A percentile compares a stretch with the other conserved stretches of the same genome.
Conservation (phyloP, 1,139 yeast species). For the Saccharomyces hybrid region DNA sequence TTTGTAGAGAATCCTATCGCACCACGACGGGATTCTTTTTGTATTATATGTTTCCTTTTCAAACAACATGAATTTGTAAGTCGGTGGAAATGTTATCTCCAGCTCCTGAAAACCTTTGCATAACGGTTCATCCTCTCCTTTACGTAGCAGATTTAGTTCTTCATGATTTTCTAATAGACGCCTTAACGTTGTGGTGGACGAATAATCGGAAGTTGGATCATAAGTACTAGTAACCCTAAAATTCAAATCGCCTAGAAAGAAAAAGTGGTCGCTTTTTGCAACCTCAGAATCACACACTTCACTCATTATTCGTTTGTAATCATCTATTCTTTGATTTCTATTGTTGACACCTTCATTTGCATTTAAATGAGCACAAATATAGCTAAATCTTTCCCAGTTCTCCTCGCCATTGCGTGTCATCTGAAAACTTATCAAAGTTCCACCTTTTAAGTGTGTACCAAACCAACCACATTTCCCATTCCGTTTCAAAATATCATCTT, state of each 20-base stretch:
- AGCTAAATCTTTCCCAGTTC: slow-evolving; percentile 41
- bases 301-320: slow-evolving; percentile 45
- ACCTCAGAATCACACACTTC: slow-evolving; percentile 42
- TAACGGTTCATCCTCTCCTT: slow-evolving; percentile 39
- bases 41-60: slow-evolving; percentile 35
- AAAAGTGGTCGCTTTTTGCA: slow-evolving; percentile 44
- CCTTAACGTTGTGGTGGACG: slow-evolving; percentile 12
- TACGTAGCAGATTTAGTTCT: slow-evolving; percentile 46
- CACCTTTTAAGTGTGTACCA: slow-evolving; percentile 67
- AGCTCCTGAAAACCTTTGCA: slow-evolving; percentile 56
- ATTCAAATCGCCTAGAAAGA: slow-evolving; percentile 78
- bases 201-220: slow-evolving; percentile 13
- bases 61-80: slow-evolving; percentile 57
- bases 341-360: slow-evolving; percentile 64
- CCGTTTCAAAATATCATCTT: slow-evolving; percentile 16
- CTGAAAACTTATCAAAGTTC: slow-evolving; percentile 49
- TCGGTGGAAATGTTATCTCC: slow-evolving; percentile 56
- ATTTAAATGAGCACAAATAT: slow-evolving; percentile 62
- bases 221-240: slow-evolving; percentile 41
- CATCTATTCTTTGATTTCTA: slow-evolving; percentile 43
- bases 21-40: slow-evolving; percentile 78
- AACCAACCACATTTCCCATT: slow-evolving; percentile 46
- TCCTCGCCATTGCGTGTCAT: slow-evolving; percentile 23
- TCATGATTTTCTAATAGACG: slow-evolving; percentile 36
- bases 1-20: slow-evolving; percentile 68